Conservation (phyloP, 2,329 filamentous ascomycete genomes). For the Penicillium sp. region DNA sequence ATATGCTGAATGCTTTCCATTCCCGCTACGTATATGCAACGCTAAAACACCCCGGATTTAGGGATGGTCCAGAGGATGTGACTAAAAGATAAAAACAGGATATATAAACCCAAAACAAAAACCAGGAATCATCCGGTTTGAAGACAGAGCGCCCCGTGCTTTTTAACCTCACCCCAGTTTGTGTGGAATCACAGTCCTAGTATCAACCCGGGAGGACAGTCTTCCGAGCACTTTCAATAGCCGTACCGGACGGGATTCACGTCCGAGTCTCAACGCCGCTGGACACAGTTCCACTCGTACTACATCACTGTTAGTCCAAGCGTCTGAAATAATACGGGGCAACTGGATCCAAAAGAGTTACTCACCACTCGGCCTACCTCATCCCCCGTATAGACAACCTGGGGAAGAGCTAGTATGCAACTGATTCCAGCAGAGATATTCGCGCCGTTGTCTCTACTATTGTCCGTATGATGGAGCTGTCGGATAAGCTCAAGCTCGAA, state of each 20-base stretch:
- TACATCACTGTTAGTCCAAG: slow-evolving; percentile 29
- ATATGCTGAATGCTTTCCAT: slow-evolving; percentile 2
- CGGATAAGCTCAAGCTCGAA: slow-evolving; percentile 80
- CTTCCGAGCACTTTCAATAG: slow-evolving; percentile 4
- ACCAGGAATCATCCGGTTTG: background rate
- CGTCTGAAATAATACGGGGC: background rate
- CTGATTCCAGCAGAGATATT: slow-evolving; percentile 69
- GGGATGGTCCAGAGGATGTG: background rate
- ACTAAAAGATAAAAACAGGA: slow-evolving; percentile 1
- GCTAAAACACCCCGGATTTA: slow-evolving; percentile 3
- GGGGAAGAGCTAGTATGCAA: slow-evolving; percentile 79
- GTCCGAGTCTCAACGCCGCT: slow-evolving; percentile 40
- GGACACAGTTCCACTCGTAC: slow-evolving; percentile 61
- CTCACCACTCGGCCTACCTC: slow-evolving; percentile 87
- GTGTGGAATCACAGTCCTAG: background rate
- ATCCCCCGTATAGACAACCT: slow-evolving; percentile 87
- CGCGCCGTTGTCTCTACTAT: slow-evolving; percentile 59
- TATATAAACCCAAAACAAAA: background rate
- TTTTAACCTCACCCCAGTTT: background rate
- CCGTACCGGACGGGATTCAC: background rate
- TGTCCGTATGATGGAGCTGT: slow-evolving; percentile 76
- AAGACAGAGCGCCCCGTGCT: background rate
- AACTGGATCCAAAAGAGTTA: slow-evolving; percentile 23
- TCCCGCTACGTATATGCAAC: slow-evolving; percentile 5
- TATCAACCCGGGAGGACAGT: background rate